These are phyloP conservation scores for Babesia caballi DNA, from an alignment of 169 alveolate species.

Conservation along the genomic window DNA sequence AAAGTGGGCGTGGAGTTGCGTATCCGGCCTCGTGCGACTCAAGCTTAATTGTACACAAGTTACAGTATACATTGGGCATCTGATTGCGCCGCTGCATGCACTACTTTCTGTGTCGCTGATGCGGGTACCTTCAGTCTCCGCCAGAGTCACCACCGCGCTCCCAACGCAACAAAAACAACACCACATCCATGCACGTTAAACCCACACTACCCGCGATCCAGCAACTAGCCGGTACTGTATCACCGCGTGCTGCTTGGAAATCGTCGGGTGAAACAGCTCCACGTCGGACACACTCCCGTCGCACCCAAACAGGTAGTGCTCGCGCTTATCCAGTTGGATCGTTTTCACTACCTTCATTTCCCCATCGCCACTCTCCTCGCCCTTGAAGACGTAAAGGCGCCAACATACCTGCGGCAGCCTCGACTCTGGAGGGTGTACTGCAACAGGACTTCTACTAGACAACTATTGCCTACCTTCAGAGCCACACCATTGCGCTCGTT, in stretches of 20 bases:
- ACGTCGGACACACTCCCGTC: slow-evolving; percentile 90
- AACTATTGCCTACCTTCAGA: slow-evolving; percentile 61
- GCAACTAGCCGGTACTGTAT: slow-evolving; percentile 86
- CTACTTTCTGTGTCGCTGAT: no score
- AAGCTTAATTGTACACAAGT: no score
- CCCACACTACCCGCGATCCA: slow-evolving; percentile 50
- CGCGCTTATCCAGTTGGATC: slow-evolving; percentile 70
- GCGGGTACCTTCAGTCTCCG: no score
- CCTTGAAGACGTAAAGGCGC: slow-evolving; percentile 81
- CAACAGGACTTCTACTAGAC: not conserved
- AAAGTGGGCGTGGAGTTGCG: no score
- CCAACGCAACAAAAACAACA: no score
- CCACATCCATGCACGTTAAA: no score
- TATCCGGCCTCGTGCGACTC: no score
- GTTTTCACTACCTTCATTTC: slow-evolving; percentile 63
- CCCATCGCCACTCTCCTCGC: slow-evolving; percentile 22
- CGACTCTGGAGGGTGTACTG: slow-evolving; percentile 84
- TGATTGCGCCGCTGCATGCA: no score
- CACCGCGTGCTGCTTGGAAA: slow-evolving; percentile 94
- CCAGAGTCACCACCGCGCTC: no score
- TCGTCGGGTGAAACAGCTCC: slow-evolving; percentile 80
- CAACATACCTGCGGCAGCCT: slow-evolving; percentile 76
- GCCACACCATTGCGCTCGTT: slow-evolving; percentile 74
- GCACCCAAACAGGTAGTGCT: slow-evolving; percentile 87
- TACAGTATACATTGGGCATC: no score